Evolutionary conservation across 495 filamentous ascomycete genomes (phyloP).

Genomic region (Penicilliopsis zonata): DNA sequence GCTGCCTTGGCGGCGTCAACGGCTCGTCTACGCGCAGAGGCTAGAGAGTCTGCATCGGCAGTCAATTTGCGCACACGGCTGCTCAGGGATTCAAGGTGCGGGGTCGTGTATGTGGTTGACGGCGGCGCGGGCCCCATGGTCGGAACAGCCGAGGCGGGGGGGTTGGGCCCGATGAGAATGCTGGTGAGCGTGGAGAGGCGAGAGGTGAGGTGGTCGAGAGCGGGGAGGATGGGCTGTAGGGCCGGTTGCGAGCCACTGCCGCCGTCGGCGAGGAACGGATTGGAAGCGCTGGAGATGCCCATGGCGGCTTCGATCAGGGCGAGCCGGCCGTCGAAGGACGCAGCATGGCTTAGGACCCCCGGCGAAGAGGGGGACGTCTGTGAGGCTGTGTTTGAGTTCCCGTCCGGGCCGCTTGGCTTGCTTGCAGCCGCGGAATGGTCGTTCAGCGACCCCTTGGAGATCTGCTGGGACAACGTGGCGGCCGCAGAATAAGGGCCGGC

Average conservation of each 20-base stretch:
- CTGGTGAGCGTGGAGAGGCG: constrained; percentile 29
- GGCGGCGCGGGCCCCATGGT: constrained; percentile 8
- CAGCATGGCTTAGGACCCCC: constrained; percentile 62
- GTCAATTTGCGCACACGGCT: constrained; percentile 61
- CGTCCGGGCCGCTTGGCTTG: constrained; percentile 2
- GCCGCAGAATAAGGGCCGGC: constrained; percentile 23
- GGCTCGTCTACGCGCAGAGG: constrained; percentile 58
- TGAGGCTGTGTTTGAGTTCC: constrained; percentile 8
- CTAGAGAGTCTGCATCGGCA: constrained; percentile 67
- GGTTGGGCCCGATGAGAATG: constrained; percentile 31
- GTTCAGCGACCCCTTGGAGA: constrained; percentile 8
- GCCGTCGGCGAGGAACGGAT: constrained; percentile 48
- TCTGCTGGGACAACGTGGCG: constrained; percentile 21
- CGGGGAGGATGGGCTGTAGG: constrained; percentile 68
- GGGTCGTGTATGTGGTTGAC: constrained; percentile 20
- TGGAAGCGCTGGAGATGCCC: constrained; percentile 58
- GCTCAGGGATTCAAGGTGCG: constrained; percentile 58
- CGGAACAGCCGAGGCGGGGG: constrained; percentile 16
- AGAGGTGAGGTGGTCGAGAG: constrained; percentile 50
- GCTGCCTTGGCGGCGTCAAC: constrained; percentile 56
- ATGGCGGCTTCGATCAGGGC: constrained; percentile 67
- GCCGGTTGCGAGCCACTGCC: constrained; percentile 41
- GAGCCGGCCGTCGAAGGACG: constrained; percentile 77
- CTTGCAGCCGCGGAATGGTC: constrained; percentile 2
- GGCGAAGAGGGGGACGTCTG: constrained; percentile 43